Conservation (phyloP, 129 eudicot species). For the Artemisia argyi region DNA sequence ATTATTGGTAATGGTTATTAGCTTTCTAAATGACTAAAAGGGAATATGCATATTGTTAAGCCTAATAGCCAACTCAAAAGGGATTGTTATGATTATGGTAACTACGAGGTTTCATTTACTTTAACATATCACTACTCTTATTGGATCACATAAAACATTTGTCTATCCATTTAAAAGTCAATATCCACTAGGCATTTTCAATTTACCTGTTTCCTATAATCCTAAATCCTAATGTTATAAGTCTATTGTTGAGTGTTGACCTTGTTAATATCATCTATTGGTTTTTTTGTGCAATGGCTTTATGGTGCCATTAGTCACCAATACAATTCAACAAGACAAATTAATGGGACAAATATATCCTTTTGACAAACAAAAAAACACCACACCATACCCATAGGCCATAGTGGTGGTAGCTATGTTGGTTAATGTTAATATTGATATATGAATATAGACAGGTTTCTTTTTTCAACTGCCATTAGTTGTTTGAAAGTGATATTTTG, state of each 20-base stretch:
- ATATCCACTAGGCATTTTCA: conserved; percentile 7
- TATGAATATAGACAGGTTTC: conserved; percentile 7
- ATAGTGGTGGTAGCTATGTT: conserved; percentile 25
- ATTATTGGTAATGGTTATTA: conserved; percentile 24
- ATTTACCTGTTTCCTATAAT: neutral
- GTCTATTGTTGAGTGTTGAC: conserved; percentile 16
- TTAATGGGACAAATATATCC: conserved; percentile 34
- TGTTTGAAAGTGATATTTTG: conserved; percentile 25
- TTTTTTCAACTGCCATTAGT: conserved; percentile 31
- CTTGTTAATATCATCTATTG: neutral
- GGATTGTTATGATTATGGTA: conserved; percentile 35
- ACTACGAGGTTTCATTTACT: conserved; percentile 16
- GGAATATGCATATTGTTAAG: conserved; percentile 18
- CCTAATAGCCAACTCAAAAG: conserved; percentile 33
- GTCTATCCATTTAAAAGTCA: conserved; percentile 11
- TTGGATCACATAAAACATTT: conserved; percentile 12
- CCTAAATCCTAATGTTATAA: neutral
- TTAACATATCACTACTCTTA: neutral
- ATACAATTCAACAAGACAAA: conserved; percentile 20
- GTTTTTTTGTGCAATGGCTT: neutral
- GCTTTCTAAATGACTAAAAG: conserved; percentile 30
- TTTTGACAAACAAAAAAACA: conserved; percentile 20
- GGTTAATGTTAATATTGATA: conserved; percentile 9
- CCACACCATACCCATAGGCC: conserved; percentile 15
- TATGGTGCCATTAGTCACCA: conserved; percentile 31